Evolutionary conservation across 2,329 filamentous ascomycete species (phyloP), one percentile per base, ranked within the genome.

Genomic region (Ascochyta pisi): DNA sequence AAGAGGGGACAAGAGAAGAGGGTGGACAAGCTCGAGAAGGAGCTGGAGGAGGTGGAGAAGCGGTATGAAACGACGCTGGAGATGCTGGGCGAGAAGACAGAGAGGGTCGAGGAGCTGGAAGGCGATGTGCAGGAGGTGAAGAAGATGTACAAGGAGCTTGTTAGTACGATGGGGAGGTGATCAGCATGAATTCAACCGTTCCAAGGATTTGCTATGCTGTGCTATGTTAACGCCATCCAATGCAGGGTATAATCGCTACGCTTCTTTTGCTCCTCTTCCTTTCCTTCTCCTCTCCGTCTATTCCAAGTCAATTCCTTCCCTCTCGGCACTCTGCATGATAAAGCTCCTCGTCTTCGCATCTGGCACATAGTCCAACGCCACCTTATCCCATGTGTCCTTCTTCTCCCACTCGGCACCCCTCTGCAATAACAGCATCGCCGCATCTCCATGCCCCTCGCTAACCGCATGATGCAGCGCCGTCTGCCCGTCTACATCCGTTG

Each of bases 11-110:
- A 85, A 2, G 84, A 86, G 13, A 75, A 79, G 48, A 85, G 83
- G 56, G 83, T 92, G 0, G 79, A 81, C 19, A 82, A 84, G 57
- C 75, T 97, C 13, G 89, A 96, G 74, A 78, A 77, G 41, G 85
- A 92, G 64, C 79, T 96, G 45, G 79, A 78, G 26, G 84, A 86
- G 38, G 80, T 97, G 62, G 88, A 91, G 68, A 81, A 86, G 60
- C 83, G 94, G 67, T 96, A 98, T 73, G 88, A 96, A 73, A 95
- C 92, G 13, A 96, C 92, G 57, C 81, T 99, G 49, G 93, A 98
- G 79, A 89, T 98, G 86, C 79, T 99, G 53, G 95, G 95, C 1
- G 95, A 99, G 84, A 96, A 96, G 84, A 96, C 92, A 75, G 95
- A 99, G 81, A 81, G 89, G 70, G 93, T 96, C 2, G 92, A 96